Evolutionary conservation across 192 early-diverging fungal species (phyloP).

Genomic region (Lobulomyces angularis): DNA sequence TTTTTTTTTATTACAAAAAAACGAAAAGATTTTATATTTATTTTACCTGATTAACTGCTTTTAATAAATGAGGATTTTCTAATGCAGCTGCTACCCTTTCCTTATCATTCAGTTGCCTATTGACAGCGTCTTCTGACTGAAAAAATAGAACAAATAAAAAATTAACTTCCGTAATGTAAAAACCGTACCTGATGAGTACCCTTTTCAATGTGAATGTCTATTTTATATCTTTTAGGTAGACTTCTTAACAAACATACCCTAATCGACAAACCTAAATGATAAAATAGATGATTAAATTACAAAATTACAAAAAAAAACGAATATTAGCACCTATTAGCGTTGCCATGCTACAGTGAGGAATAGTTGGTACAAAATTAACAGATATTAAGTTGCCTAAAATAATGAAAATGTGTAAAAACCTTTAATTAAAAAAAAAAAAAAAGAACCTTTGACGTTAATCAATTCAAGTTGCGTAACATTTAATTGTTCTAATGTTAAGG

Average conservation of each 20-base stretch:
- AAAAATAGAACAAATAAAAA: not conserved
- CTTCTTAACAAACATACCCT: conserved; percentile 39
- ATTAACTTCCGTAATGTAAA: not conserved
- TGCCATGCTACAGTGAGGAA: conserved; percentile 98
- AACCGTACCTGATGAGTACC: conserved; percentile 71
- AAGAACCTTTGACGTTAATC: conserved; percentile 71
- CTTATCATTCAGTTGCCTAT: conserved; percentile 99
- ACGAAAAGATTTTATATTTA: too few relatives aligned
- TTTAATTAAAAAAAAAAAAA: too few relatives aligned
- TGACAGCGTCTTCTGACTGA: conserved; percentile 35
- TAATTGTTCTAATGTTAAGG: conserved; percentile 89
- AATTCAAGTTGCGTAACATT: conserved; percentile 83
- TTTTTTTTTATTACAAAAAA: too few relatives aligned
- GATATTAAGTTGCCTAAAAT: conserved; percentile 52
- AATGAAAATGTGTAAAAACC: too few relatives aligned
- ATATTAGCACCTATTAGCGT: conserved; percentile 96
- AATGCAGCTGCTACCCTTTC: conserved; percentile 95
- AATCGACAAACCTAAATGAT: conserved; percentile 78
- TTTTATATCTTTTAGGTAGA: conserved; percentile 15
- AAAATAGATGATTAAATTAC: too few relatives aligned
- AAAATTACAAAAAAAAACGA: conserved; percentile 77
- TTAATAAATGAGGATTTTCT: conserved; percentile 84
- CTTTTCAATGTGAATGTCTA: conserved; percentile 78
- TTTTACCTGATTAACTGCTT: conserved; percentile 77
- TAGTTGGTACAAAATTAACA: conserved; percentile 90